A percentile compares a stretch with the other conserved stretches of the same genome.
Conservation (phyloP, 2,329 filamentous ascomycete genomes). For the Chaetomiaceae sp. region DNA sequence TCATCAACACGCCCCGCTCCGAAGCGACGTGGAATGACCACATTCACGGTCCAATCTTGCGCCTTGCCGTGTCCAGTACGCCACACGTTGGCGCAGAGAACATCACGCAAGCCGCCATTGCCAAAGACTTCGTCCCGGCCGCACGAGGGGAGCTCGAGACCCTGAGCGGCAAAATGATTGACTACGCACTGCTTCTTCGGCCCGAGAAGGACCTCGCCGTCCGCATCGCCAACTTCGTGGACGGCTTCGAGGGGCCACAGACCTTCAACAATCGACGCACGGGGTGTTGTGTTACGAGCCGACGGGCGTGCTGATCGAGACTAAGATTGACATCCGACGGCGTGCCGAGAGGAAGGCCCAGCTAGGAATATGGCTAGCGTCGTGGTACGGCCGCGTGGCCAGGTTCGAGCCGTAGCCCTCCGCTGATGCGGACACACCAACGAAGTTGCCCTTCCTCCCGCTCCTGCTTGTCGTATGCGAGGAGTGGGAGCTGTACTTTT, state of each 20-base stretch:
- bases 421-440: background rate
- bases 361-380: constrained; percentile 2
- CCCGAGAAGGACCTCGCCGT: constrained; percentile 2
- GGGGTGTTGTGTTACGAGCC: constrained; percentile 2
- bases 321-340: constrained; percentile 3
- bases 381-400: constrained; percentile 4
- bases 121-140: constrained; percentile 3
- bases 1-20: constrained; percentile 2
- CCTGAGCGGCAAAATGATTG: constrained; percentile 2
- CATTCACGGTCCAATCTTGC: constrained; percentile 1
- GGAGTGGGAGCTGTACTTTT: constrained; percentile 1
- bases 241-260: constrained; percentile 3
- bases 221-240: constrained; percentile 3
- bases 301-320: constrained; percentile 3
- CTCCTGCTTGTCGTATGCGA: constrained; percentile 2
- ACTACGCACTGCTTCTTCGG: constrained; percentile 4
- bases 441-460: constrained; percentile 3
- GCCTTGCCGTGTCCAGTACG: constrained; percentile 1
- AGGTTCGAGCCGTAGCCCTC: constrained; percentile 1
- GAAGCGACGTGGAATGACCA: constrained; percentile 4
- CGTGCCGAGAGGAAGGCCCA: constrained; percentile 2
- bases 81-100: constrained; percentile 2
- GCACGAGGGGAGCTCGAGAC: constrained; percentile 5
- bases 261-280: constrained; percentile 6
- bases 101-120: constrained; percentile 4